These are phyloP conservation scores for Ceratonia siliqua DNA, from an alignment of 306 rosid genomes.

Conservation along the genomic window DNA sequence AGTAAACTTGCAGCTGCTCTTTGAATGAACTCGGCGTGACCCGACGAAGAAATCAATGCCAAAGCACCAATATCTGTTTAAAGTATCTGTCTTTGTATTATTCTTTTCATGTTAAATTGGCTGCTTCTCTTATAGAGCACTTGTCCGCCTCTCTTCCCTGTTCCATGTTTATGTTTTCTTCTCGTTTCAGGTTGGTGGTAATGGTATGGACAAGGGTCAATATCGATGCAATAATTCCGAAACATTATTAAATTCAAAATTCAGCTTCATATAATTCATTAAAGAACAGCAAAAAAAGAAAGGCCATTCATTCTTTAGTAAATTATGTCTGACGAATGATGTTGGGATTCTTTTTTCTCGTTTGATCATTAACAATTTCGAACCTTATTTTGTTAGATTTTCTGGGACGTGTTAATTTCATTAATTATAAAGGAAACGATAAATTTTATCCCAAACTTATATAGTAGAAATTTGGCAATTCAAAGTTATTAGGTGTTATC, in stretches of 20 bases:
- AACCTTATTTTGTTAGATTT: background rate
- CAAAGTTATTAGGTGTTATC: too few species aligned
- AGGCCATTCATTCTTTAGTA: too few species aligned
- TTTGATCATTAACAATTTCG: too few species aligned
- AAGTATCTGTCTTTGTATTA: constrained; percentile 10
- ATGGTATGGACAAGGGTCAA: background rate
- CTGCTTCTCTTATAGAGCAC: constrained; percentile 33
- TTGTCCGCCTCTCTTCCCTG: background rate
- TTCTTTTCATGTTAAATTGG: constrained; percentile 18
- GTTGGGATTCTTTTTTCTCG: too few species aligned
- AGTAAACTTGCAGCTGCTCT: constrained; percentile 13
- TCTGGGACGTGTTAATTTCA: background rate
- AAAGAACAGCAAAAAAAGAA: too few species aligned
- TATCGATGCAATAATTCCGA: background rate
- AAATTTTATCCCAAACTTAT: background rate
- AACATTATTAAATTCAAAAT: too few species aligned
- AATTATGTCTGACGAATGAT: too few species aligned
- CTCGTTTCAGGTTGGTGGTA: background rate
- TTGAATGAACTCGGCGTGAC: background rate
- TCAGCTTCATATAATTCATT: too few species aligned
- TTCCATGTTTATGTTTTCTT: background rate
- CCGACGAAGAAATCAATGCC: background rate
- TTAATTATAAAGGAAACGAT: background rate
- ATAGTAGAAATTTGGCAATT: background rate
- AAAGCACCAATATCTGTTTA: background rate